Evolutionary conservation across 129 eudicot genomes (phyloP).

Genomic region (Centrapalus pauciflorus): DNA sequence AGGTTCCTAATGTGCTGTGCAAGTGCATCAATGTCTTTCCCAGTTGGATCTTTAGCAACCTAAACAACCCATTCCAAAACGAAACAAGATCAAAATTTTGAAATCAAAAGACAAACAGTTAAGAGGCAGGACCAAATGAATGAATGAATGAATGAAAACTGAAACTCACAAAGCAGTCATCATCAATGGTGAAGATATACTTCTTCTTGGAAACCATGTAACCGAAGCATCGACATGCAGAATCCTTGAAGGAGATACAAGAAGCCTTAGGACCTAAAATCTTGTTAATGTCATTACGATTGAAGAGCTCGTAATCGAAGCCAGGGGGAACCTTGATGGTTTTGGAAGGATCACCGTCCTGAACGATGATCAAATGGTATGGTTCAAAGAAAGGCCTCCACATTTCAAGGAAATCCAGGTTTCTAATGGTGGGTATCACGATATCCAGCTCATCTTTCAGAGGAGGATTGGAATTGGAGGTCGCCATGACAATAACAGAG

Average conservation of each 20-base stretch:
- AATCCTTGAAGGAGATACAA: slow-evolving; percentile 36
- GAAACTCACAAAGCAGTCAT: slow-evolving; percentile 73
- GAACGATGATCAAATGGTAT: slow-evolving; percentile 82
- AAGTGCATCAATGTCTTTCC: slow-evolving; percentile 71
- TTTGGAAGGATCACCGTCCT: slow-evolving; percentile 85
- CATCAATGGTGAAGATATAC: slow-evolving; percentile 83
- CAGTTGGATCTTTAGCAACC: slow-evolving; percentile 86
- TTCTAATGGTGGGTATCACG: slow-evolving; percentile 75
- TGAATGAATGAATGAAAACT: not conserved
- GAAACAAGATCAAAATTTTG: slow-evolving; percentile 3
- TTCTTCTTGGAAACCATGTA: slow-evolving; percentile 83
- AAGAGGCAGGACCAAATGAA: not conserved
- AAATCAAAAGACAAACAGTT: slow-evolving; percentile 3
- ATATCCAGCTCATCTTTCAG: slow-evolving; percentile 82
- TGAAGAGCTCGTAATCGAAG: slow-evolving; percentile 67
- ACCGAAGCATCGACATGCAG: slow-evolving; percentile 34
- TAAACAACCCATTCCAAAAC: slow-evolving; percentile 1
- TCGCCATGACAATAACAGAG: slow-evolving; percentile 30
- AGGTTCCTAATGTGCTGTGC: slow-evolving; percentile 81
- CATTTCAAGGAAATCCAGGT: slow-evolving; percentile 87
- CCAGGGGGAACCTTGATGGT: slow-evolving; percentile 71
- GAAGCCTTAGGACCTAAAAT: slow-evolving; percentile 38
- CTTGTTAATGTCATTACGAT: slow-evolving; percentile 72
- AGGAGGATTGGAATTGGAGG: slow-evolving; percentile 23
- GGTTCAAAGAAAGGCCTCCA: slow-evolving; percentile 87